These are phyloP conservation scores for Ogataea paraovalis DNA, from an alignment of 805 yeast genomes.

Conservation along the genomic window DNA sequence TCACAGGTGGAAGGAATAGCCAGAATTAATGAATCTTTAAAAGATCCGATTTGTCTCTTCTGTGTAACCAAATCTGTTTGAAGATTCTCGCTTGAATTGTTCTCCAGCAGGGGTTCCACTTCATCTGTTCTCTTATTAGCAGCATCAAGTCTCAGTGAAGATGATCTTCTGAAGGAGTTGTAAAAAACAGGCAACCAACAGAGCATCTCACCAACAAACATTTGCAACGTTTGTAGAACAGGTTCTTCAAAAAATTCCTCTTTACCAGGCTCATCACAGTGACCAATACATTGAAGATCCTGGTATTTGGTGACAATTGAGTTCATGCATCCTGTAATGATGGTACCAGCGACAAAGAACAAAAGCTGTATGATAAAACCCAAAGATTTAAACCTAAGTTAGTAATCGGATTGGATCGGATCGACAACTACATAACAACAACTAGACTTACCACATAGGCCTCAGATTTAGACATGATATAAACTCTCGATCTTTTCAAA, in stretches of 20 bases:
- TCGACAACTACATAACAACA: not conserved
- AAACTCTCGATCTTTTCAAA: too few relatives aligned
- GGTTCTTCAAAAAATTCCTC: constrained; percentile 67
- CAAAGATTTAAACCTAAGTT: too few relatives aligned
- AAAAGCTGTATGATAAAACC: constrained; percentile 23
- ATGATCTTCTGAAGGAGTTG: not conserved
- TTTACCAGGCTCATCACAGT: constrained; percentile 47
- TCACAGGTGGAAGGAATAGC: constrained; percentile 71
- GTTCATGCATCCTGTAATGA: constrained; percentile 67
- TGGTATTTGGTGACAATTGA: constrained; percentile 72
- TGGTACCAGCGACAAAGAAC: constrained; percentile 44
- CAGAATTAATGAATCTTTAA: constrained; percentile 32
- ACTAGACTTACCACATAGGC: not conserved
- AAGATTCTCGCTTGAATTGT: not conserved
- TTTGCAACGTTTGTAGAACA: constrained; percentile 71
- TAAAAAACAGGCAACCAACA: constrained; percentile 33
- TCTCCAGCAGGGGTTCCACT: not conserved
- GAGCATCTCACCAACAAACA: constrained; percentile 69
- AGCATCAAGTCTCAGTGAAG: constrained; percentile 3
- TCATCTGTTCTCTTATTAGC: constrained; percentile 2
- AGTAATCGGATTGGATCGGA: not conserved
- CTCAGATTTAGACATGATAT: not conserved
- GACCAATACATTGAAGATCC: constrained; percentile 64
- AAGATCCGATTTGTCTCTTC: constrained; percentile 11
- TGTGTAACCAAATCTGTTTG: not conserved